Percentiles rank a stretch among this genome's conserved stretches.
Conservation (phyloP, 2,329 filamentous ascomycete species). For the Teratosphaeria viscida region DNA sequence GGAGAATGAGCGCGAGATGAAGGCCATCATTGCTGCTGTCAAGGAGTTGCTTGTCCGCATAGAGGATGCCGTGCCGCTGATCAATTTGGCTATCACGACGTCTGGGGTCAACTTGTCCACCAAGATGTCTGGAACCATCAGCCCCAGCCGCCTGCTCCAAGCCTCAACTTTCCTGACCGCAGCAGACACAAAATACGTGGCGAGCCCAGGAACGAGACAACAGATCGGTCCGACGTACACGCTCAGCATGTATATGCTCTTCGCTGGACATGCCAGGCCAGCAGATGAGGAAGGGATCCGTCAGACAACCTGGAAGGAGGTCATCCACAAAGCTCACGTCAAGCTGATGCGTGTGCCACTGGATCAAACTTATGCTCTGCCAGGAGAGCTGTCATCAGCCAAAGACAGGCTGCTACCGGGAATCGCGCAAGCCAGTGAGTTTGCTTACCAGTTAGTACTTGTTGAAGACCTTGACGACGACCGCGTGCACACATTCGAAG, state of each 20-base stretch:
- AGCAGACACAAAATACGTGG: slow-evolving; percentile 72
- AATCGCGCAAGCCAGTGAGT: slow-evolving; percentile 44
- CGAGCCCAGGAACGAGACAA: slow-evolving; percentile 48
- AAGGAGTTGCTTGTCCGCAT: slow-evolving; percentile 65
- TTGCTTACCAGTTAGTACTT: slow-evolving; percentile 70
- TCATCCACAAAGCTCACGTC: slow-evolving; percentile 83
- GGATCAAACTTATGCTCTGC: slow-evolving; percentile 39
- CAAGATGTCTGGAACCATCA: slow-evolving; percentile 69
- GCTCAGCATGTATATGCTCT: slow-evolving; percentile 90
- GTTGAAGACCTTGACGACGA: slow-evolving; percentile 72
- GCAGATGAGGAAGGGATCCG: slow-evolving; percentile 47
- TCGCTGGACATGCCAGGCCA: slow-evolving; percentile 61
- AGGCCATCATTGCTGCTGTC: slow-evolving; percentile 63
- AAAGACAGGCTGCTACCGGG: slow-evolving; percentile 10
- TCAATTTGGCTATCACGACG: slow-evolving; percentile 88
- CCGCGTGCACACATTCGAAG: slow-evolving; percentile 56
- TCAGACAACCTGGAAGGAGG: slow-evolving; percentile 84
- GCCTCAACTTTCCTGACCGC: slow-evolving; percentile 84
- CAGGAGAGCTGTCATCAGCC: slow-evolving; percentile 7
- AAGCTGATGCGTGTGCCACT: slow-evolving; percentile 65
- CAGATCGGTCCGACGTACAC: slow-evolving; percentile 83
- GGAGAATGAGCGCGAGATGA: slow-evolving; percentile 58
- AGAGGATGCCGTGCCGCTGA: slow-evolving; percentile 80
- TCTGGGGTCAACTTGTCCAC: slow-evolving; percentile 82
- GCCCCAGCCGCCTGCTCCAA: slow-evolving; percentile 80